Evolutionary conservation across 495 filamentous ascomycete genomes (phyloP).

Genomic region (Penicillium longicatenatum): DNA sequence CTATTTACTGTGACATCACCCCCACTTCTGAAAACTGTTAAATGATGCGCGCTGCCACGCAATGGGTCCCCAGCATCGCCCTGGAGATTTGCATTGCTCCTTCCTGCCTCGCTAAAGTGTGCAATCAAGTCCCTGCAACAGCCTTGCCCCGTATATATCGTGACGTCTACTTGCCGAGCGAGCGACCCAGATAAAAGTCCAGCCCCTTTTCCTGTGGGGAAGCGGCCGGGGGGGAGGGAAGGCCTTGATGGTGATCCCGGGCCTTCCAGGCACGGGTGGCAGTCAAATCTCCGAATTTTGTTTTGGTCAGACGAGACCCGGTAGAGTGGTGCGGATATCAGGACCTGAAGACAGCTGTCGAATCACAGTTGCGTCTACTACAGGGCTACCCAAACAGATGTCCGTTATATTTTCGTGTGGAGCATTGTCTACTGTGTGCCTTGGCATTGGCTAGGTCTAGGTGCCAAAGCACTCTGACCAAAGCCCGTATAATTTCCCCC

Average conservation of each 20-base stretch:
- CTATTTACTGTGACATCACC: neutral
- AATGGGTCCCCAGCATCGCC: neutral
- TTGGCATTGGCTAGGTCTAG: neutral
- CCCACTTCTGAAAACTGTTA: neutral
- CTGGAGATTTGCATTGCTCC: neutral
- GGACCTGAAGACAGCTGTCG: neutral
- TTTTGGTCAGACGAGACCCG: neutral
- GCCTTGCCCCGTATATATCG: neutral
- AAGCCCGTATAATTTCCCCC: neutral
- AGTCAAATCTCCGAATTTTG: neutral
- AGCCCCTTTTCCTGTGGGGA: neutral
- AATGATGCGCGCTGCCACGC: neutral
- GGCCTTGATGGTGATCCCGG: neutral
- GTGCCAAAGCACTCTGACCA: neutral
- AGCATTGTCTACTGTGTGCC: neutral
- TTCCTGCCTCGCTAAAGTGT: neutral
- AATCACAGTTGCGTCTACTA: neutral
- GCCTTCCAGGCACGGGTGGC: neutral
- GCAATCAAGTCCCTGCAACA: neutral
- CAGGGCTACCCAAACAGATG: neutral
- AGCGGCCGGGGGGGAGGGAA: too few species aligned
- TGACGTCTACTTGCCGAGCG: neutral
- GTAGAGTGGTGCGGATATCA: neutral
- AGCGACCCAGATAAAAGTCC: neutral
- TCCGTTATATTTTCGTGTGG: neutral